Base-by-base conservation (phyloP, 768 basidiomycete genomes). In the Amanita molliuscula region DNA sequence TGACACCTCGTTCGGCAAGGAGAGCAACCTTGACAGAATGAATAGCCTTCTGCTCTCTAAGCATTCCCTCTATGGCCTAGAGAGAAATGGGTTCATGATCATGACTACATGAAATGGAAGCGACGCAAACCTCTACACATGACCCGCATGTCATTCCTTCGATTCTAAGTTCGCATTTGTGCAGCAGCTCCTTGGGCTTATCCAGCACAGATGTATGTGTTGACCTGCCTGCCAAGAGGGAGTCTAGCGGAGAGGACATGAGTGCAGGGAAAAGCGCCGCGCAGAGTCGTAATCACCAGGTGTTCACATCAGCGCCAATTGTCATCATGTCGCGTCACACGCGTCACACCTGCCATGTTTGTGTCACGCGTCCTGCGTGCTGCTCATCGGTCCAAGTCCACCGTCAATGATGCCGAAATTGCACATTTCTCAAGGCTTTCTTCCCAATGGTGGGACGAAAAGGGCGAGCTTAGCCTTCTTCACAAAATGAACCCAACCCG, bases 401-500 rank as follows among this genome's bases (percentile, higher is more conserved):
- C 82, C 2, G 75, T 92, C 58, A 93, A 95, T 61, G 62, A 73
- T 0, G 75, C 73, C 47, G 94, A 97, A 65, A 86, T 96, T 34
- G 81, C 85, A 0, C 88, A 90, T 63, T 96, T 97, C 64, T 90
- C 93, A 2, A 73, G 76, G 23, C 80, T 96, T 4, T 89, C 91
- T 1, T 81, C 85, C n/a, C 73, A 82, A 59, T 97, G 94, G 94
- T 97, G 94, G 93, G 82, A 94, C 65, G 90, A 95, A 61, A 77
- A 73, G 16, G 94, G 95, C 56, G 94, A 97, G 64, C 94, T 95
- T 62, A 74, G 70, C 3, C 69, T 92, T 33, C 68, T 99, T 29
- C 96, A 98, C 61, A 79, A 80, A 59, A 97, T 99, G 95, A 99
- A 99, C 67, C 92, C 93, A 1, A 75, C 84, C 9, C 74, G 96